Evolutionary conservation across 495 filamentous ascomycete species (phyloP).

Genomic region (Penicilliopsis zonata): DNA sequence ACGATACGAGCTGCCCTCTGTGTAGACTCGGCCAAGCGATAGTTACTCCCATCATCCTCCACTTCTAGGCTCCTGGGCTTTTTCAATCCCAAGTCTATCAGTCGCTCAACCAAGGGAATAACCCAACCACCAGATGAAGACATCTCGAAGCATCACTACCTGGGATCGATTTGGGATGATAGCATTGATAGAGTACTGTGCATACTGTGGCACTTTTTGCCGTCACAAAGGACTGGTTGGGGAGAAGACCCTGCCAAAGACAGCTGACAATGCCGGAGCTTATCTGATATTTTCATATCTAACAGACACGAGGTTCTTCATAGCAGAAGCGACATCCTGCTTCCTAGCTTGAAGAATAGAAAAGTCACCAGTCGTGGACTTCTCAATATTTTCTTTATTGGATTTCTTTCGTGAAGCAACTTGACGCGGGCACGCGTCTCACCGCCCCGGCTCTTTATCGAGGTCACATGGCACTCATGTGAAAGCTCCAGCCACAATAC

Average conservation of each 20-base stretch:
- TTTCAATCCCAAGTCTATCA: conserved; percentile 12
- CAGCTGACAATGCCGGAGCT: no score
- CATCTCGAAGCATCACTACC: conserved; percentile 12
- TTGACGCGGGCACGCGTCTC: not conserved
- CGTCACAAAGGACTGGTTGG: not conserved
- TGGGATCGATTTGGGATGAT: no score
- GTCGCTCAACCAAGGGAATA: conserved; percentile 14
- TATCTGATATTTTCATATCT: no score
- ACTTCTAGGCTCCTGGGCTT: conserved; percentile 10
- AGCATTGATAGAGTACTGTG: no score
- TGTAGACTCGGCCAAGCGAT: conserved; percentile 15
- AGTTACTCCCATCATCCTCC: conserved; percentile 27
- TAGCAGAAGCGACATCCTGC: no score
- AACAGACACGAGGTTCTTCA: no score
- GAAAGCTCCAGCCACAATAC: conserved; percentile 4
- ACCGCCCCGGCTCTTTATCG: not conserved
- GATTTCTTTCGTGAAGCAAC: not conserved
- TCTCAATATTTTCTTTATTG: no score
- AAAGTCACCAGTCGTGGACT: no score
- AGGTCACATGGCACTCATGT: not conserved
- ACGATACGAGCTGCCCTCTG: conserved; percentile 10
- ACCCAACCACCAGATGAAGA: conserved; percentile 18
- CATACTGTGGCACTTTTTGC: no score
- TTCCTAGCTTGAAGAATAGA: no score
- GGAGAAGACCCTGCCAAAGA: no score